A percentile compares a stretch with the other conserved stretches of the same genome.
phyloP scores from a whole-genome alignment of 139 green algal genomes.

The Microglena sp. region DNA sequence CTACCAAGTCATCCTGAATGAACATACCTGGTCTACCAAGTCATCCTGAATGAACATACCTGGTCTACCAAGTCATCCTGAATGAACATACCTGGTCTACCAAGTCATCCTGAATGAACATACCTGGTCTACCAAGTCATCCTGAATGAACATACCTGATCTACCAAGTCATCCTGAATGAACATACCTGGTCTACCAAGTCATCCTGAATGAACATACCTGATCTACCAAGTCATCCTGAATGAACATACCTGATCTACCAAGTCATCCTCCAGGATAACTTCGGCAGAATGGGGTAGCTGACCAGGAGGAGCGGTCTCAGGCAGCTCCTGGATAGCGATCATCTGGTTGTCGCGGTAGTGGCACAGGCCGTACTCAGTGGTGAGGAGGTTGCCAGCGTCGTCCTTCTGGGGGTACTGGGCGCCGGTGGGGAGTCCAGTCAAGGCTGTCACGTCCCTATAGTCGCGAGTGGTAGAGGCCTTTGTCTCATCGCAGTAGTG shows the following conservation, averaged over 20 bases:
- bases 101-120: no score
- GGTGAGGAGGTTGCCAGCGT: slow-evolving; percentile 73
- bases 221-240: no score
- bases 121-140: no score
- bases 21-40: no score
- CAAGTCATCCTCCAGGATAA: slow-evolving; percentile 33
- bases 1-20: no score
- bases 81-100: no score
- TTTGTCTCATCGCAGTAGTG: slow-evolving; percentile 82
- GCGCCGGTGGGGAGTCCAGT: slow-evolving; percentile 48
- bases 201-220: slow-evolving; percentile 61
- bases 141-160: no score
- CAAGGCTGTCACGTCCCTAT: slow-evolving; percentile 82
- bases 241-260: slow-evolving; percentile 26
- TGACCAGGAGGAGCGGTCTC: slow-evolving; percentile 91
- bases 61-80: no score
- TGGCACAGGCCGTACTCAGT: slow-evolving; percentile 90
- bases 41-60: no score
- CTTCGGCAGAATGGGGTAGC: slow-evolving; percentile 68
- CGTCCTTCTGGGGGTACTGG: slow-evolving; percentile 79
- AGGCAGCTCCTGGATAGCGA: slow-evolving; percentile 92
- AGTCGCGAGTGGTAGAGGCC: slow-evolving; percentile 64
- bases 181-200: slow-evolving; percentile 72
- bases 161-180: no score
- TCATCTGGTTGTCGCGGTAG: slow-evolving; percentile 82